These are phyloP conservation scores for Epichloe bromicola DNA, from an alignment of 2,329 filamentous ascomycete species.

Conservation along the genomic window DNA sequence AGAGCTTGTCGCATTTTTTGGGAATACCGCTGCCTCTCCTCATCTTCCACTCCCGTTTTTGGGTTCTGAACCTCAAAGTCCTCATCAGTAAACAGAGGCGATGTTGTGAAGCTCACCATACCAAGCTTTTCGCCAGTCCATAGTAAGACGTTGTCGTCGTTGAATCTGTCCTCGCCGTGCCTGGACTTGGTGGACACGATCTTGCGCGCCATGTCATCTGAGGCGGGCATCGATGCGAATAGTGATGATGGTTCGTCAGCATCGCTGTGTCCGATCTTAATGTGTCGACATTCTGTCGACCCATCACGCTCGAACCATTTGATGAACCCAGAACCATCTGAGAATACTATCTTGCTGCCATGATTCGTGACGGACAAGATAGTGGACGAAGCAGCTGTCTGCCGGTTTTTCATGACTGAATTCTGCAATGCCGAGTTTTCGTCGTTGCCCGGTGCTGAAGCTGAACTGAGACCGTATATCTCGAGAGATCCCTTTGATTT, in stretches of 20 bases:
- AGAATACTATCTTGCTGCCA: constrained; percentile 68
- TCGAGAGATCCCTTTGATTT: constrained; percentile 85
- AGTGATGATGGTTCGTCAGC: constrained; percentile 31
- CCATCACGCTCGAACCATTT: constrained; percentile 90
- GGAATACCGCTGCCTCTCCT: constrained; percentile 48
- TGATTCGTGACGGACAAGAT: constrained; percentile 71
- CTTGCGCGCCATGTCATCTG: constrained; percentile 68
- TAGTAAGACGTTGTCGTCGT: constrained; percentile 59
- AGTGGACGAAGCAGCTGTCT: constrained; percentile 69
- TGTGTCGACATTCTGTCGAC: constrained; percentile 42
- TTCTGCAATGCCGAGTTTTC: constrained; percentile 22
- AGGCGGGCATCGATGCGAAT: constrained; percentile 35
- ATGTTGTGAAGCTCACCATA: constrained; percentile 49
- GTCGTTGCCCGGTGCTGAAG: constrained; percentile 12
- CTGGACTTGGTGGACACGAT: constrained; percentile 48
- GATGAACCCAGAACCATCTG: constrained; percentile 70
- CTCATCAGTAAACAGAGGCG: constrained; percentile 33
- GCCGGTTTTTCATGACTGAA: constrained; percentile 60
- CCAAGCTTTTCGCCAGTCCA: constrained; percentile 85
- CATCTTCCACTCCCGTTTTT: constrained; percentile 32
- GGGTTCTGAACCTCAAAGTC: constrained; percentile 38
- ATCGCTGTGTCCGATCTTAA: constrained; percentile 43
- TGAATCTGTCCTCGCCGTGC: constrained; percentile 20
- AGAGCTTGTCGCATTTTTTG: constrained; percentile 62
- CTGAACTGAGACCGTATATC: constrained; percentile 52